Evolutionary conservation across 495 filamentous ascomycete species (phyloP), one percentile per base, ranked within the genome.

Genomic region (Penicillium malachiteum): DNA sequence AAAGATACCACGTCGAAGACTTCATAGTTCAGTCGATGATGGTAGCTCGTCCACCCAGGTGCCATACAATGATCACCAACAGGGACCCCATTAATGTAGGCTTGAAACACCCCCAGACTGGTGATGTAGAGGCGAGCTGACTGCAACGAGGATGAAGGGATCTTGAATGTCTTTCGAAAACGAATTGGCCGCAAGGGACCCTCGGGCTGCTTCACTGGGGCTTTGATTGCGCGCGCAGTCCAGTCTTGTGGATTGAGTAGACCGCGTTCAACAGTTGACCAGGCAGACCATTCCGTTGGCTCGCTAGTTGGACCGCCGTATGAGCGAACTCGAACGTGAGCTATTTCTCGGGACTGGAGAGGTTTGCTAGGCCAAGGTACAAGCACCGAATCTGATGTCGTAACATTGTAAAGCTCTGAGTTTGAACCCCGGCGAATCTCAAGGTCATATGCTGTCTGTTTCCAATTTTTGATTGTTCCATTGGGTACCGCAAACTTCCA

Each of bases 31-130:
- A 78, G 65, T 5, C 79, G 71, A 59, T 80, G 70, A 0, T 71
- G 67, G 55, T 82, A 84, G 31, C 73, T 77, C 14, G 79, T 78
- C 80, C 80, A 84, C 0, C 81, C 81, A 0, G 81, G 81, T 12
- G 82, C 65, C 56, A 72, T 55, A 16, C 51, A 58, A 39, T 72
- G 64, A 68, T 80, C 71, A 0, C 80, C 80, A n/a, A 83, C 76
- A 38, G 60, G 54, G 7, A 57, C 44, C 1, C 78, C 79, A 62
- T 84, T 83, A 45, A 84, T 72, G 13, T 65, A 70, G 3, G 74
- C 72, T 32, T 77, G 73, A 48, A 81, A 84, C 13, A 83, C 40
- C 3, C 82, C 82, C 30, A 78, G 60, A 0, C 73, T 70, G 0
- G 81, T 84, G 18, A 80, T 75, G 47, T 84, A 84, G 0, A 84